phyloP scores from a whole-genome alignment of 2,329 filamentous ascomycete genomes.

The Xylaria sp. region DNA sequence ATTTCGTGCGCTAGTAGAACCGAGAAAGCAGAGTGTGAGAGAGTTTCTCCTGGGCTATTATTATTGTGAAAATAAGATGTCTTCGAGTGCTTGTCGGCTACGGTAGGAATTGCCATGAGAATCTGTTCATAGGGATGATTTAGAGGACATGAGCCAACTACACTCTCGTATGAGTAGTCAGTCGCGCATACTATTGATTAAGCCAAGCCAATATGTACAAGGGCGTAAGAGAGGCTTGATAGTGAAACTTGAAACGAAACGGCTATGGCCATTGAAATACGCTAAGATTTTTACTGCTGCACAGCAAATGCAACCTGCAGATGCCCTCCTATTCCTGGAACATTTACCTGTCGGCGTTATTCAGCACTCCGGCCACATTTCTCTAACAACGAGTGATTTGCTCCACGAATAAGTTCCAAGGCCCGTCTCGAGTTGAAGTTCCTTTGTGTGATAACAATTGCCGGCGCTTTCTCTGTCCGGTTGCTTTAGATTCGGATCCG shows the following conservation, averaged over 20 bases:
- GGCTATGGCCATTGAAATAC: not conserved
- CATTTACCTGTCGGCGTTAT: not conserved
- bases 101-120: not conserved
- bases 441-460: not conserved
- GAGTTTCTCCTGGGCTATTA: not conserved
- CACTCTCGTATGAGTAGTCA: not conserved
- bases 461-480: not conserved
- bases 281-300: not conserved
- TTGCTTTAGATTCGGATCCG: not conserved
- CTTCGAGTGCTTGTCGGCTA: not conserved
- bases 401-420: not conserved
- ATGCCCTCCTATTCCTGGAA: conserved; percentile 6
- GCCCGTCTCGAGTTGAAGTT: not conserved
- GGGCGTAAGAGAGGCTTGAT: not conserved
- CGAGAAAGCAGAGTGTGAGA: not conserved
- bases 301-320: not conserved
- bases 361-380: not conserved
- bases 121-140: not conserved
- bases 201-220: conserved; percentile 9
- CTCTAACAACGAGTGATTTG: not conserved
- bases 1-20: not conserved
- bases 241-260: conserved; percentile 33
- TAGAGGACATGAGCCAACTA: not conserved
- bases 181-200: not conserved
- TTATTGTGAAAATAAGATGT: not conserved